phyloP scores from a whole-genome alignment of 768 basidiomycete genomes.

The Guyanaporus albipodus region DNA sequence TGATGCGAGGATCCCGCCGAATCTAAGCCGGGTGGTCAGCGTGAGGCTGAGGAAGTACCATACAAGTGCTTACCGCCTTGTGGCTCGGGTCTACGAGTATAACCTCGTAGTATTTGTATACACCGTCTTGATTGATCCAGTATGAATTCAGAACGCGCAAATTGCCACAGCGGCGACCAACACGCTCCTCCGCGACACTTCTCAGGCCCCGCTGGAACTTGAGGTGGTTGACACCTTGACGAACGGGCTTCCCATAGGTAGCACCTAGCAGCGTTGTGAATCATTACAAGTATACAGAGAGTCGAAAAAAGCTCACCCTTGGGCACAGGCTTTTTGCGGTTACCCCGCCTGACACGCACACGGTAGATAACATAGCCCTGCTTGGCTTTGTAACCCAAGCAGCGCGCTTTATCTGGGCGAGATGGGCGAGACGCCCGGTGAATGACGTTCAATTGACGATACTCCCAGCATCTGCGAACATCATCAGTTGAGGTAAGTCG shows the following conservation, averaged over 20 bases:
- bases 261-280: constrained; percentile 54
- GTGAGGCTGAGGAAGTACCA: not conserved
- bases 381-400: constrained; percentile 99
- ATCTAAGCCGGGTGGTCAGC: constrained; percentile 47
- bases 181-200: constrained; percentile 96
- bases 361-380: constrained; percentile 99
- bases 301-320: constrained; percentile 63
- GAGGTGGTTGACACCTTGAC: constrained; percentile 99
- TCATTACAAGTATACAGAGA: not conserved
- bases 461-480: constrained; percentile 88
- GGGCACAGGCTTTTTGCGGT: constrained; percentile 97
- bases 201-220: constrained; percentile 94
- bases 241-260: constrained; percentile 98
- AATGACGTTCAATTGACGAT: constrained; percentile 96
- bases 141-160: constrained; percentile 96
- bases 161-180: constrained; percentile 94
- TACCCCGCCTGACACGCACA: constrained; percentile 93
- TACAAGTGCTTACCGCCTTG: constrained; percentile 68
- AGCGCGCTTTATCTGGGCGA: constrained; percentile 98
- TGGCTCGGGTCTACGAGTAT: constrained; percentile 95
- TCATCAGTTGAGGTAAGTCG: constrained; percentile 5
- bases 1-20: constrained; percentile 94
- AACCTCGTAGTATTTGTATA: constrained; percentile 99
- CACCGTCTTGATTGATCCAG: constrained; percentile 99
- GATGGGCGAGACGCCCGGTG: constrained; percentile 98